Evolutionary conservation across 2,329 filamentous ascomycete species (phyloP), one percentile per base, ranked within the genome.

Genomic region (Penicillium occitanis): DNA sequence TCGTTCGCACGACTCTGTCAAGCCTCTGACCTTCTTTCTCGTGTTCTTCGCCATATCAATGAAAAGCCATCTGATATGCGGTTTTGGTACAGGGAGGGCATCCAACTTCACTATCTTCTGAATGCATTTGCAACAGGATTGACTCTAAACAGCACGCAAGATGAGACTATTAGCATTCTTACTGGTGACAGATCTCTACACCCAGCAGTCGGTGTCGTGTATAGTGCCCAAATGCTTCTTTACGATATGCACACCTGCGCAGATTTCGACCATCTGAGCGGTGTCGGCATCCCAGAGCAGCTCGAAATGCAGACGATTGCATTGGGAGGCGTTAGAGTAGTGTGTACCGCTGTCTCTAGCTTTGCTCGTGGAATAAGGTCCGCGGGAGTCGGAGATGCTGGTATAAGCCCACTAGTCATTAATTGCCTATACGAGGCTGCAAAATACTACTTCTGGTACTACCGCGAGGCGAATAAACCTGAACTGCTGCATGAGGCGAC

Each of bases 311-410:
- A 51, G 48, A 28, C 22, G 13, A 51, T 51, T 17, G 48, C 48
- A 51, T 51, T 51, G 25, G 48, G 4, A 25, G 48, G 22, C 22
- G 13, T 51, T 51, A 28, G 11, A 28, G 48, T 30, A 30, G 48
- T 51, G 48, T 51, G 48, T n/a, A 51, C 48, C 48, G 48, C 48
- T 28, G 48, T 51, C 25, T 51, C 48, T 51, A 51, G 25, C 48
- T 51, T 51, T 30, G 48, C 48, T 28, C 48, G 48, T 51, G 48
- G 48, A 51, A 51, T 51, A 28, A 51, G 22, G 48, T 13, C 48
- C 19, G 48, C 11, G 22, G 48, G 5, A 17, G 48, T 28, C 22
- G 48, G 48, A 7, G 11, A 25, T 30, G 48, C 13, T 5, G 11
- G 48, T 25, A 51, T 28, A 17, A 51, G 48, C 48, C 48, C 48